Base-by-base conservation (phyloP, 2,329 filamentous ascomycete genomes). In the Alternaria solani region DNA sequence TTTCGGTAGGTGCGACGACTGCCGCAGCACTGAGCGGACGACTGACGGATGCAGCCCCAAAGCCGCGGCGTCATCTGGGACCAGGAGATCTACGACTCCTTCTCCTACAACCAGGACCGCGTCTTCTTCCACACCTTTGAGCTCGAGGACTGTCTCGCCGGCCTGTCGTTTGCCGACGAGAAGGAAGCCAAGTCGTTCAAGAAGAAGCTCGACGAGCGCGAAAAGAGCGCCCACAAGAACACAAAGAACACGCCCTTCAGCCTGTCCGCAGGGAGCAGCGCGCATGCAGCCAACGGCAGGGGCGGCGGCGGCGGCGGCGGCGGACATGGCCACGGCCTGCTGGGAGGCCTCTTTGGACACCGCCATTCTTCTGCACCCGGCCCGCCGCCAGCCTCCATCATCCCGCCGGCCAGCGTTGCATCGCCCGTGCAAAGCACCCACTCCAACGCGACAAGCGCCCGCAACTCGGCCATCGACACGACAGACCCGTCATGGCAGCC, bases 71-170 rank as follows among this genome's bases (percentile, higher is more conserved):
- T 74, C 44, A 70, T 75, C 36, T 75, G 73, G 73, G 73, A 75
- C 63, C 94, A 98, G 81, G 95, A 99, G 81, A 93, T 99, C 72
- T 99, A 96, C 81, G 94, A 99, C 70, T 89, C 89, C 51, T 98
- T 96, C 85, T 85, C 86, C 65, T 99, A 98, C 84, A 97, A 97
- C 81, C 94, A 97, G 76, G 95, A 99, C 78, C 90, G 95, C 63
- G 94, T 92, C 61, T 99, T 97, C 81, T 99, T 99, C 81, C 94
- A 98, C 80, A 93, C 92, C 6, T 99, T 99, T 77, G 95, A 99
- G 81, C 86, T 97, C 57, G 94, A 98, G 80, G 89, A 96, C 65
- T 98, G 93, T 73, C 82, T 96, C 62, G 95, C 93, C 6, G 95
- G 90, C 0, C 82, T 99, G 61, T 97, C 93, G 25, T 99, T 99